A percentile compares a stretch with the other conserved stretches of the same genome.
These are phyloP conservation scores for Pythium phragmiticola DNA, from an alignment of 352 stramenopile species.

Conservation along the genomic window DNA sequence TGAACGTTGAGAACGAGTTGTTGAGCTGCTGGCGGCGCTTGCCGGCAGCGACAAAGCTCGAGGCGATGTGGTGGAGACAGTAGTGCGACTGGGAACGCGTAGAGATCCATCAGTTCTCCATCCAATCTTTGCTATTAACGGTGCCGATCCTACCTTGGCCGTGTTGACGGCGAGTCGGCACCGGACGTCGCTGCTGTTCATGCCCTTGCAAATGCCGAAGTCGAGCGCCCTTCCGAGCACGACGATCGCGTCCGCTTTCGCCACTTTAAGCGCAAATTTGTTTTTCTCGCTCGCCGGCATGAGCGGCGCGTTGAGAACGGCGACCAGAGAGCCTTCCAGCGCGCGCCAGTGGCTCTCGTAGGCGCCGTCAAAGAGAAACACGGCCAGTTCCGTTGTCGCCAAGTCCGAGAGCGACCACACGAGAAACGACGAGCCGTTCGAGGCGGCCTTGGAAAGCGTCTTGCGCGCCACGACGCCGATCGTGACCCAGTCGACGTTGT, in stretches of 20 bases:
- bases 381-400: conserved; percentile 55
- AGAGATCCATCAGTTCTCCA: background rate
- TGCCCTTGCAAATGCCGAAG: conserved; percentile 81
- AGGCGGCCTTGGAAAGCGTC: conserved; percentile 61
- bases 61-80: conserved; percentile 75
- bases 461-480: conserved; percentile 77
- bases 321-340: conserved; percentile 58
- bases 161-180: conserved; percentile 77
- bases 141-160: conserved; percentile 38
- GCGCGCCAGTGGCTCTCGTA: conserved; percentile 73
- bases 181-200: conserved; percentile 49
- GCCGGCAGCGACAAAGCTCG: conserved; percentile 69
- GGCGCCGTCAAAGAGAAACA: conserved; percentile 77
- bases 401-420: conserved; percentile 80
- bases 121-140: background rate
- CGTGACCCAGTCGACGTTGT: conserved; percentile 78
- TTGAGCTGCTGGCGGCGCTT: conserved; percentile 77
- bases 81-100: conserved; percentile 49
- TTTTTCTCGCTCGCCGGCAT: conserved; percentile 69
- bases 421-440: conserved; percentile 73
- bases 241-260: conserved; percentile 56
- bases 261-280: conserved; percentile 77
- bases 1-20: conserved; percentile 59
- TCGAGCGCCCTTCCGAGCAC: conserved; percentile 60
- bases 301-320: conserved; percentile 66